Evolutionary conservation across 306 rosid species (phyloP).

Genomic region (Ochetophila trinervis): DNA sequence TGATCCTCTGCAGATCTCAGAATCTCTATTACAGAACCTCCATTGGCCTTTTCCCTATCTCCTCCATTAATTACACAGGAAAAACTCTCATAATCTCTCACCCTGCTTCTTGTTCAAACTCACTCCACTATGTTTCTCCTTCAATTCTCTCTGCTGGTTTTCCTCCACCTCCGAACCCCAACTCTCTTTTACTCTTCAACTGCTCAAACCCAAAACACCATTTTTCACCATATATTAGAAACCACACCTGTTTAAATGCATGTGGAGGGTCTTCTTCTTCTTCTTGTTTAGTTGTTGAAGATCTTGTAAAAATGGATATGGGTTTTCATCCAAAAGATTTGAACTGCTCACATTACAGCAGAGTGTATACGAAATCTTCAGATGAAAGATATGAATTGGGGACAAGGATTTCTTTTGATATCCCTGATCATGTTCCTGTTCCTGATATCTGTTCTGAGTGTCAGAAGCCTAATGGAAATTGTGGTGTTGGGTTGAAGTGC

Average conservation of each 20-base stretch:
- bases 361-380: conserved; percentile 34
- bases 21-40: conserved; percentile 33
- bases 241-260: conserved; percentile 20
- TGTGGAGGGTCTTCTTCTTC: conserved; percentile 25
- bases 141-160: conserved; percentile 38
- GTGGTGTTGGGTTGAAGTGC: conserved; percentile 74
- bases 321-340: conserved; percentile 48
- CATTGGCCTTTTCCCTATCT: conserved; percentile 33
- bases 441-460: conserved; percentile 67
- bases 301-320: conserved; percentile 31
- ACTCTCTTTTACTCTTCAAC: conserved; percentile 55
- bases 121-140: conserved; percentile 40
- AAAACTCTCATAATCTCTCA: conserved; percentile 30
- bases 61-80: conserved; percentile 26
- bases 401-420: conserved; percentile 45
- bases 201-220: conserved; percentile 42
- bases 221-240: conserved; percentile 18
- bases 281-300: conserved; percentile 49
- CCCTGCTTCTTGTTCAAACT: conserved; percentile 31
- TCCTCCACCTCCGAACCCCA: conserved; percentile 48
- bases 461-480: conserved; percentile 55
- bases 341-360: conserved; percentile 52
- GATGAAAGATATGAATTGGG: conserved; percentile 35
- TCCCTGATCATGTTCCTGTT: conserved; percentile 49
- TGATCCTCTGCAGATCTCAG: conserved; percentile 36